Percentiles rank a stretch among this genome's conserved stretches.
Conservation (phyloP, 2,329 filamentous ascomycete species). For the Ophiostoma pallidulum region DNA sequence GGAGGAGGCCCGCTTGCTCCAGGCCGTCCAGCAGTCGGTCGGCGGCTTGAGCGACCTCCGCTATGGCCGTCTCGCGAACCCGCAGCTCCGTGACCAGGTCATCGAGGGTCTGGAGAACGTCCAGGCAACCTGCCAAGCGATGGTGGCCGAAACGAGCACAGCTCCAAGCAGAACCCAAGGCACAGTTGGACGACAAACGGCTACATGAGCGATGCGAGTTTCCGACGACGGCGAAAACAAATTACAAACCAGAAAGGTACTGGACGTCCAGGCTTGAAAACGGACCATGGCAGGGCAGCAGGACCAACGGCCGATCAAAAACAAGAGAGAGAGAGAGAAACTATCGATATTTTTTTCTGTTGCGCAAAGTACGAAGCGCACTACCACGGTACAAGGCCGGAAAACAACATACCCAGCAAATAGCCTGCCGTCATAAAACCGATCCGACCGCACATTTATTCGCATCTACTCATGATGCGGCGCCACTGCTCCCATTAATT, state of each 20-base stretch:
- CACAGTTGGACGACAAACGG: background rate
- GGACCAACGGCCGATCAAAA: no score
- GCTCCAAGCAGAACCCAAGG: background rate
- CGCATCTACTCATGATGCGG: no score
- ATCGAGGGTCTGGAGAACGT: conserved; percentile 56
- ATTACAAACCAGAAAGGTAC: background rate
- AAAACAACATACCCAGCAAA: no score
- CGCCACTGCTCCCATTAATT: no score
- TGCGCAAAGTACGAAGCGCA: no score
- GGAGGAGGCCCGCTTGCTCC: conserved; percentile 51
- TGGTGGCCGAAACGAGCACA: background rate
- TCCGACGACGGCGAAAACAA: background rate
- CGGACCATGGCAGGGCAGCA: no score
- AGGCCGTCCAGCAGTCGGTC: conserved; percentile 55
- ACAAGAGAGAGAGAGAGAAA: no score
- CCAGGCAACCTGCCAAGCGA: conserved; percentile 50
- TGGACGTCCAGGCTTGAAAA: no score
- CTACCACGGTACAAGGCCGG: no score
- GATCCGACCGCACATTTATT: no score
- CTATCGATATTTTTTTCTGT: no score
- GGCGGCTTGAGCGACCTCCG: conserved; percentile 72
- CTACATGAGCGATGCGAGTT: background rate
- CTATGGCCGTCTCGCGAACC: conserved; percentile 64
- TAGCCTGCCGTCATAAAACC: no score
- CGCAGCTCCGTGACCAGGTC: conserved; percentile 54